Conservation (phyloP, 495 filamentous ascomycete species). For the Penicillium simplicissimum region DNA sequence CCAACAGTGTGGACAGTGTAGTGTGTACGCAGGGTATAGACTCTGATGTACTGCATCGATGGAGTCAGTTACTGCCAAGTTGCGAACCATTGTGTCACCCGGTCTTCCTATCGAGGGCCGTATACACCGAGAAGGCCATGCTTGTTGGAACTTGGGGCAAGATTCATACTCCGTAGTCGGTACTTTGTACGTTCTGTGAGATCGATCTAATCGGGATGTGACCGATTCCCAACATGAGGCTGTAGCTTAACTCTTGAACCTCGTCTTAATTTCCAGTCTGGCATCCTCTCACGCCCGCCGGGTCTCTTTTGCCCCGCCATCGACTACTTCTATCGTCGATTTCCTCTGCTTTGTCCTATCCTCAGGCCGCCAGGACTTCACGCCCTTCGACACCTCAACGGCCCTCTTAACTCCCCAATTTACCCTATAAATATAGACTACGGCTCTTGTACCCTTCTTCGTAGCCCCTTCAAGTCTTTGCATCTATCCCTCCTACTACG, state of each 20-base stretch:
- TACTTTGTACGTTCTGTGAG: not conserved
- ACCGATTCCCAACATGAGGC: not conserved
- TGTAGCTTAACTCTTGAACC: not conserved
- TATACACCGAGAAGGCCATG: not conserved
- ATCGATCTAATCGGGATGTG: not conserved
- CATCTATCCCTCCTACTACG: not conserved
- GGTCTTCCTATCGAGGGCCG: not conserved
- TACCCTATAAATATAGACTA: not conserved
- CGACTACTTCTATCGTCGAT: not conserved
- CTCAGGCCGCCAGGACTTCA: conserved; percentile 7
- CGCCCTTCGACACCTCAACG: conserved; percentile 2
- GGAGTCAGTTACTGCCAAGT: not conserved
- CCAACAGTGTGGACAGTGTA: too few relatives aligned
- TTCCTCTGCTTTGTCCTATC: conserved; percentile 6
- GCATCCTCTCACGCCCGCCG: not conserved
- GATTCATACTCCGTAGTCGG: not conserved
- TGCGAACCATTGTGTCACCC: conserved; percentile 1
- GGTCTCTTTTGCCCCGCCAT: not conserved
- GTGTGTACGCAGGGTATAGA: not conserved
- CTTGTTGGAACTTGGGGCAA: not conserved
- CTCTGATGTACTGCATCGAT: not conserved
- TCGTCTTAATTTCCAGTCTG: not conserved
- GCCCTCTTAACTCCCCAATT: not conserved
- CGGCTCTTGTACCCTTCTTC: not conserved
- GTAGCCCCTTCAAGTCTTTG: not conserved